These are phyloP conservation scores for Fusarium guadeloupense DNA, from an alignment of 2,329 filamentous ascomycete genomes.

Conservation along the genomic window DNA sequence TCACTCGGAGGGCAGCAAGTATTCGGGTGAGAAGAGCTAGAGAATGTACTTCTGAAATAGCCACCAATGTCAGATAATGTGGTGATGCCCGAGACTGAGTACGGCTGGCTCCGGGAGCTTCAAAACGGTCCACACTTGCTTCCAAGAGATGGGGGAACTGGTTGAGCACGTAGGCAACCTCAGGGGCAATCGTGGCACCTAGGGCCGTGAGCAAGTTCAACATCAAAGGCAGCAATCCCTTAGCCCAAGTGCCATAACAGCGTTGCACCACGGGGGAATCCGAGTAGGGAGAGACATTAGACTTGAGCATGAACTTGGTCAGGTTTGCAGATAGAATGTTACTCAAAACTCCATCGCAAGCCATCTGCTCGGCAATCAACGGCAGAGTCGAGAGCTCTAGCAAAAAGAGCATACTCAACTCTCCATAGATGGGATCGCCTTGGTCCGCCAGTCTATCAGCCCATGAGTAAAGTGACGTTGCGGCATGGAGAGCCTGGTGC, in stretches of 20 bases:
- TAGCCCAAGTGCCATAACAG: constrained; percentile 89
- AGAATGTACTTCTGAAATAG: constrained; percentile 81
- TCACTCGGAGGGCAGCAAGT: constrained; percentile 70
- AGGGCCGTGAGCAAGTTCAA: constrained; percentile 88
- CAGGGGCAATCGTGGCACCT: constrained; percentile 81
- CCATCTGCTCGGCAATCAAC: constrained; percentile 86
- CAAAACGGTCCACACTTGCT: constrained; percentile 77
- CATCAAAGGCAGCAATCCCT: constrained; percentile 85
- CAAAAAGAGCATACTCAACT: constrained; percentile 88
- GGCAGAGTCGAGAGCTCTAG: constrained; percentile 86
- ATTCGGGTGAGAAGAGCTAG: constrained; percentile 80
- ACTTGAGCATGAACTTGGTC: constrained; percentile 77
- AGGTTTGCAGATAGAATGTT: constrained; percentile 83
- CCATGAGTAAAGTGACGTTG: constrained; percentile 92
- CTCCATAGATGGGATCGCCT: constrained; percentile 90
- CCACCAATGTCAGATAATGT: constrained; percentile 75
- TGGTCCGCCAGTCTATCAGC: constrained; percentile 81
- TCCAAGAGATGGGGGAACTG: constrained; percentile 83
- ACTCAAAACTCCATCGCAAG: constrained; percentile 83
- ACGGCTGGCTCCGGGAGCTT: constrained; percentile 65
- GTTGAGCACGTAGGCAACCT: constrained; percentile 88
- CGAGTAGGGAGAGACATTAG: constrained; percentile 80
- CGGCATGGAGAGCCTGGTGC: constrained; percentile 80
- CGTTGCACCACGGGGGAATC: constrained; percentile 72
- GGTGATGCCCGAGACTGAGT: constrained; percentile 59